Evolutionary conservation across 768 basidiomycete species (phyloP).

Genomic region (Dioszegia aurantiaca): DNA sequence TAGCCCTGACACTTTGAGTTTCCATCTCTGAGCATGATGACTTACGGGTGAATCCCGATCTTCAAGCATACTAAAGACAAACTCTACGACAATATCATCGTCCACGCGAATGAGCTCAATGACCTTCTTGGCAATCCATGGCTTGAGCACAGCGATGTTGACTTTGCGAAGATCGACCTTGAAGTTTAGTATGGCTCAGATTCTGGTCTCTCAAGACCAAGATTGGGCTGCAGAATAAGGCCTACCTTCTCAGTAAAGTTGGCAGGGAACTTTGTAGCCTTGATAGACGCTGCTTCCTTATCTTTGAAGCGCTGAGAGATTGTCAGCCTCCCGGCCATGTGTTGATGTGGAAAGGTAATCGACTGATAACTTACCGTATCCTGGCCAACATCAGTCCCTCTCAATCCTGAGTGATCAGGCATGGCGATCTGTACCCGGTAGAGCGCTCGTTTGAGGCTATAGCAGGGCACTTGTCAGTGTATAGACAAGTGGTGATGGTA

Average conservation of each 20-base stretch:
- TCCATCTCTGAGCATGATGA: neutral
- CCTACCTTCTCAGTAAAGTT: slow-evolving; percentile 79
- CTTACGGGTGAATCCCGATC: slow-evolving; percentile 77
- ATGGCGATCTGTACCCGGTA: too few relatives aligned
- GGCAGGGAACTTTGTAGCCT: slow-evolving; percentile 82
- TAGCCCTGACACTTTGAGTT: neutral
- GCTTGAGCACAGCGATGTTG: slow-evolving; percentile 82
- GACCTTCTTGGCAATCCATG: slow-evolving; percentile 85
- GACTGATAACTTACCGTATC: slow-evolving; percentile 44
- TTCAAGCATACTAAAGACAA: slow-evolving; percentile 90
- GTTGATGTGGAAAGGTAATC: neutral
- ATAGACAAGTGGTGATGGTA: too few relatives aligned
- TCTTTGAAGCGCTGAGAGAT: slow-evolving; percentile 71
- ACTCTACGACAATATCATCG: slow-evolving; percentile 95
- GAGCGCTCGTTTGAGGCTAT: too few relatives aligned
- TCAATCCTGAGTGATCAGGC: slow-evolving; percentile 31
- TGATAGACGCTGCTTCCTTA: slow-evolving; percentile 87
- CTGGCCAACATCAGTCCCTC: slow-evolving; percentile 45
- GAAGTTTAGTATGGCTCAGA: neutral
- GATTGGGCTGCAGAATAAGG: neutral
- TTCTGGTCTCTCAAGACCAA: too few relatives aligned
- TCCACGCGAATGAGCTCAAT: slow-evolving; percentile 87
- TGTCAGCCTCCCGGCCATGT: slow-evolving; percentile 6
- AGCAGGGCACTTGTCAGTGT: too few relatives aligned
- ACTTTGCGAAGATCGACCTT: slow-evolving; percentile 91